phyloP scores from a whole-genome alignment of 2,329 filamentous ascomycete species.

The Pestalotiopsis sp. region DNA sequence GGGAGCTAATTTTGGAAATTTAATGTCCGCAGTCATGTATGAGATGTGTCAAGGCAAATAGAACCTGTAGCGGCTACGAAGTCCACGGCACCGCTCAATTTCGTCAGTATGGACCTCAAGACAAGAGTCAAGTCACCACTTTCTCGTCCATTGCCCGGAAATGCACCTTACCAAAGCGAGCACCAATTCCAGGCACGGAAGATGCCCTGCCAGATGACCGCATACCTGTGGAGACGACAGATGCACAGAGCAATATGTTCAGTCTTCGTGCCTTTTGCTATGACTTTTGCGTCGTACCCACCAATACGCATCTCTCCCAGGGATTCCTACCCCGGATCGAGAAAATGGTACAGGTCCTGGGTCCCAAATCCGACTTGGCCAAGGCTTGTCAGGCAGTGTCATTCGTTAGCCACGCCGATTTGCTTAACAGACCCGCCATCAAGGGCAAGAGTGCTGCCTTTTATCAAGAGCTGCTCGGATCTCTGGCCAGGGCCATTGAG shows the following conservation, averaged over 20 bases:
- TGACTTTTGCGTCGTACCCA: slow-evolving; percentile 22
- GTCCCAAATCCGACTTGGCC: slow-evolving; percentile 21
- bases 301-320: slow-evolving; percentile 21
- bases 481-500: slow-evolving; percentile 20
- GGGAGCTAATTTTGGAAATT: not conserved
- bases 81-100: not conserved
- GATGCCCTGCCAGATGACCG: slow-evolving; percentile 21
- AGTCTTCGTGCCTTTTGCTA: slow-evolving; percentile 26
- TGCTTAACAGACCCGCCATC: slow-evolving; percentile 20
- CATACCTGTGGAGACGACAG: slow-evolving; percentile 18
- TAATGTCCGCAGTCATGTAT: slow-evolving; percentile 21
- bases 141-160: slow-evolving; percentile 21
- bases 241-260: slow-evolving; percentile 18
- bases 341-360: slow-evolving; percentile 15
- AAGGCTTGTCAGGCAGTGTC: slow-evolving; percentile 24
- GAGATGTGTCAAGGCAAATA: slow-evolving; percentile 22
- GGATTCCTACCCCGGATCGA: slow-evolving; percentile 24
- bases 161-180: slow-evolving; percentile 22
- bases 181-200: slow-evolving; percentile 18
- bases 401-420: slow-evolving; percentile 22
- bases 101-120: slow-evolving; percentile 1
- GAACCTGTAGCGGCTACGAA: slow-evolving; percentile 21
- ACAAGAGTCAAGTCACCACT: not conserved
- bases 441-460: slow-evolving; percentile 14
- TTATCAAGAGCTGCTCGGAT: slow-evolving; percentile 22